These are phyloP conservation scores for Rhodamnia argentea DNA, from an alignment of 345 rosid genomes.

Conservation along the genomic window DNA sequence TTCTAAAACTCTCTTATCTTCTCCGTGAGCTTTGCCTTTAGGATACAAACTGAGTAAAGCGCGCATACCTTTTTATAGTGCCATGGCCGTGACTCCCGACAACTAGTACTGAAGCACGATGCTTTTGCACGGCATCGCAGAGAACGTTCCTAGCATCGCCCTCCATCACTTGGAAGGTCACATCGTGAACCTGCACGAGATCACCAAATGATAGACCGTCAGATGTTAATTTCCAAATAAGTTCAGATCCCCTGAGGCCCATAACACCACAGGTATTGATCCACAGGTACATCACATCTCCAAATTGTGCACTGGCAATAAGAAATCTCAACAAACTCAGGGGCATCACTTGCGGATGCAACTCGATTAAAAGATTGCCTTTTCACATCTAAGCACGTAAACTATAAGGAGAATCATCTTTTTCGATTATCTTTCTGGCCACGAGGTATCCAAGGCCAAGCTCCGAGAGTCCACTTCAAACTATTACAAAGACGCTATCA, in stretches of 20 bases:
- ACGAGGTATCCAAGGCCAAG: neutral
- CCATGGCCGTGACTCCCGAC: conserved; percentile 95
- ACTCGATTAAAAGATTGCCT: neutral
- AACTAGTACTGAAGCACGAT: conserved; percentile 63
- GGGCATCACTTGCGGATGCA: neutral
- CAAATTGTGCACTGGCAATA: neutral
- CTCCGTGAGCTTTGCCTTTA: neutral
- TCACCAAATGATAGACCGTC: neutral
- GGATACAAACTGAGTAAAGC: neutral
- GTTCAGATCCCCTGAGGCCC: neutral
- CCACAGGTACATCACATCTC: neutral
- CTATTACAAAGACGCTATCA: neutral
- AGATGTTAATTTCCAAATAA: neutral
- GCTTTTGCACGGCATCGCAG: conserved; percentile 67
- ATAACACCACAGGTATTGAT: neutral
- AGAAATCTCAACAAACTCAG: neutral
- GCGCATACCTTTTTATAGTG: conserved; percentile 63
- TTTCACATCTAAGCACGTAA: neutral
- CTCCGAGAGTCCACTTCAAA: neutral
- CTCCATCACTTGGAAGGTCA: conserved; percentile 37
- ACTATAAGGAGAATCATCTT: neutral
- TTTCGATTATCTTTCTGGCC: neutral
- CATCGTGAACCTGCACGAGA: conserved; percentile 40
- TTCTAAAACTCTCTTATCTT: neutral
- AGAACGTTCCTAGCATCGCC: conserved; percentile 86